Percentiles rank a stretch among this genome's conserved stretches.
phyloP scores from a whole-genome alignment of 2,329 filamentous ascomycete species.

The Botrytis tulipae region DNA sequence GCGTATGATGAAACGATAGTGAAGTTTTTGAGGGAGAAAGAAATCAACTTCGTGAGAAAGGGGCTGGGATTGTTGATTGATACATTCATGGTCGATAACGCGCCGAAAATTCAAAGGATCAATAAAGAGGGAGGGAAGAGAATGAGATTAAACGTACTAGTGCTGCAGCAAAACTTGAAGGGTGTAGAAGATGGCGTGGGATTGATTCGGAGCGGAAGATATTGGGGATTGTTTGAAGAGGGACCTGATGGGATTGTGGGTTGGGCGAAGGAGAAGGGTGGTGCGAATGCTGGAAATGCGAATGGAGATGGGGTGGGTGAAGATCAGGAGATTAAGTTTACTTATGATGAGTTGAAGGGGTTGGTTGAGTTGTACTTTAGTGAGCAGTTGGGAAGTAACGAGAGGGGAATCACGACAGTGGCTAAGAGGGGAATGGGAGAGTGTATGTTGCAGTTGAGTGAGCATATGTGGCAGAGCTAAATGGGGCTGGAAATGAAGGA shows the following conservation, averaged over 20 bases:
- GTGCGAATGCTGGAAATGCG: conserved; percentile 28
- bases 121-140: conserved; percentile 79
- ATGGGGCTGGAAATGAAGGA: not conserved
- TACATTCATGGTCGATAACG: conserved; percentile 71
- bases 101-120: conserved; percentile 72
- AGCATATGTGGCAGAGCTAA: conserved; percentile 64
- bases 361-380: conserved; percentile 67
- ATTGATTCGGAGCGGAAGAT: conserved; percentile 61
- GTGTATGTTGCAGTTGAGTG: conserved; percentile 66
- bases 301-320: conserved; percentile 51
- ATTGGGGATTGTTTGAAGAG: conserved; percentile 65
- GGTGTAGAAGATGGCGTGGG: conserved; percentile 75
- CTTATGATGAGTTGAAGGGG: conserved; percentile 64
- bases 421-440: conserved; percentile 70
- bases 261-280: conserved; percentile 49
- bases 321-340: conserved; percentile 51
- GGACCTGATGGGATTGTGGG: conserved; percentile 65
- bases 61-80: conserved; percentile 79
- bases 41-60: conserved; percentile 72
- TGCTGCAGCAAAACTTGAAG: conserved; percentile 94
- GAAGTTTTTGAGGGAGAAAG: conserved; percentile 66
- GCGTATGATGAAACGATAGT: conserved; percentile 80
- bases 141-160: conserved; percentile 90
- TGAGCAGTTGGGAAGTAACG: conserved; percentile 62
- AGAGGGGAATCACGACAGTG: conserved; percentile 64